Evolutionary conservation across 2,329 filamentous ascomycete genomes (phyloP), one percentile per base, ranked within the genome.

Genomic region (Neonectria coccinea): DNA sequence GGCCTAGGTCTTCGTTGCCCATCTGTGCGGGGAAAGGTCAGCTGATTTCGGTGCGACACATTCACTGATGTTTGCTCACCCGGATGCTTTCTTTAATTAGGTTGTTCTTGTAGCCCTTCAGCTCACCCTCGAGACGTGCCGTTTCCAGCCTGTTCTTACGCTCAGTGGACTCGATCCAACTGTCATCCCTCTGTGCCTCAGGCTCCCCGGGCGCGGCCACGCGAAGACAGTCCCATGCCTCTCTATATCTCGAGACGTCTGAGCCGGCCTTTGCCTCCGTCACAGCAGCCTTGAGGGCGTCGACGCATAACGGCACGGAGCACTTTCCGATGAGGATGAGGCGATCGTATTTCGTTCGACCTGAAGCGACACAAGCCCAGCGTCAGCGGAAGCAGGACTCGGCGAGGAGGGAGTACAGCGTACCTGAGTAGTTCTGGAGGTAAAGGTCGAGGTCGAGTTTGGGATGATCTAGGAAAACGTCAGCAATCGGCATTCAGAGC

Each of bases 21-120:
- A 98, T 97, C 92, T 97, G 71, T 18, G 48, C 18, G 44, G 22
- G 45, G 11, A 29, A 36, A 22, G 12, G 44, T 67, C 56, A 67
- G 54, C 10, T 51, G 67, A 72, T 51, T 67, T 59, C 39, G 2
- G 3, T 12, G 9, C 4, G 8, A 31, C n/a, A 11, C 8, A 11
- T 36, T 36, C 1, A n/a, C n/a, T n/a, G n/a, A 9, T n/a, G 20
- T 50, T 54, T 20, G 12, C 65, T 50, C 84, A 97, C 94, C 71
- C 94, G 83, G 74, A 98, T 97, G 81, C 94, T 97, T 81, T 99
- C 96, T 77, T 97, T 97, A 73, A 99, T 94, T 47, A 98, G 82
- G 74, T 98, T 99, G 76, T 97, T 97, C 80, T 96, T 97, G 79
- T 98, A 98, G 1, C 91, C 91, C 78, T 94, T 94, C 20, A 99